Conservation (phyloP, 2,329 filamentous ascomycete species). For the Chaetoscypha palmicola region DNA sequence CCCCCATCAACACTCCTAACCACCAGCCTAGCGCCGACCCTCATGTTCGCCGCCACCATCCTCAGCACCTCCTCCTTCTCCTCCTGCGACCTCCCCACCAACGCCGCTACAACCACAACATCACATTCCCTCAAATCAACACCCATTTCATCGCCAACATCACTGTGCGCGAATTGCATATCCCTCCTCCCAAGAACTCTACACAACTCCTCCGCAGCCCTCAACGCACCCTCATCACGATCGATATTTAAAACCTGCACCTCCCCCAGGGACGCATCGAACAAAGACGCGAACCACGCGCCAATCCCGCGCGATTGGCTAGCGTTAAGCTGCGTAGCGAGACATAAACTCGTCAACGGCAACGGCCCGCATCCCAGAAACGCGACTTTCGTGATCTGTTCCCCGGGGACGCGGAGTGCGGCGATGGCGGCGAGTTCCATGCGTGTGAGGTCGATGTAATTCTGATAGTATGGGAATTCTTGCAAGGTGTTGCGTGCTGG, state of each 20-base stretch:
- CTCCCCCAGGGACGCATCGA: background rate
- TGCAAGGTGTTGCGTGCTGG: conserved; percentile 21
- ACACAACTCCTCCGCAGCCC: conserved; percentile 29
- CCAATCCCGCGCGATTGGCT: background rate
- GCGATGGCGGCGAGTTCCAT: conserved; percentile 39
- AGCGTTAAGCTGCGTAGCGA: conserved; percentile 31
- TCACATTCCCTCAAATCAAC: conserved; percentile 29
- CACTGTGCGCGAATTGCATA: conserved; percentile 36
- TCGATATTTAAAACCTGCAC: conserved; percentile 38
- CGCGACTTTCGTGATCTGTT: conserved; percentile 33
- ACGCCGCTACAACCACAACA: conserved; percentile 43
- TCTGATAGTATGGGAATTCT: conserved; percentile 42
- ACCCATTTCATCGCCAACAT: conserved; percentile 6
- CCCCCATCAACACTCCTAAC: conserved; percentile 39
- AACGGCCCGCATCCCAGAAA: conserved; percentile 46
- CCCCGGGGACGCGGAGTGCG: conserved; percentile 29
- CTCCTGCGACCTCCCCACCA: conserved; percentile 38
- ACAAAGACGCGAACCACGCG: background rate
- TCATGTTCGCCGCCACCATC: conserved; percentile 34
- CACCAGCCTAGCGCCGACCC: conserved; percentile 38
- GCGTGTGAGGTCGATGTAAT: conserved; percentile 42
- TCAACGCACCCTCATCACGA: conserved; percentile 32
- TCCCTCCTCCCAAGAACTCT: conserved; percentile 28
- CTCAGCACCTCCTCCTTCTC: conserved; percentile 37
- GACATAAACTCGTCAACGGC: conserved; percentile 41